Evolutionary conservation across 768 basidiomycete species (phyloP).

Genomic region (Polyporus arcularius): DNA sequence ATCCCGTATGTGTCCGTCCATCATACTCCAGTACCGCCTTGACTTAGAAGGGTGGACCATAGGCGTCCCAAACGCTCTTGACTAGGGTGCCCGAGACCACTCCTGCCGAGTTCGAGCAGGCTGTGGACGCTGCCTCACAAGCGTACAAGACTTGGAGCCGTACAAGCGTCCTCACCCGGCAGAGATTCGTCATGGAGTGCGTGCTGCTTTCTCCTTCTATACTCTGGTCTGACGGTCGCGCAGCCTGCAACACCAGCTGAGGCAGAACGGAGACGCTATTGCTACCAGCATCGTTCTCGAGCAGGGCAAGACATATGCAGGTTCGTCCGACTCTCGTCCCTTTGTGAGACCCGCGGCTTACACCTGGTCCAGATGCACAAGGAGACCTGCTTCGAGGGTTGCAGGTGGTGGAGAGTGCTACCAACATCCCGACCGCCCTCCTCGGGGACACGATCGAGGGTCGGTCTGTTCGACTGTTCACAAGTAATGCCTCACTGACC

Average conservation of each 20-base stretch:
- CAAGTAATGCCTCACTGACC: background rate
- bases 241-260: conserved; percentile 86
- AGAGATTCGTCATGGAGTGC: conserved; percentile 87
- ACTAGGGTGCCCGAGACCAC: conserved; percentile 92
- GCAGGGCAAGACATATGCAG: conserved; percentile 92
- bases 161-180: conserved; percentile 82
- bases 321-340: conserved; percentile 39
- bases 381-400: conserved; percentile 93
- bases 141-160: conserved; percentile 91
- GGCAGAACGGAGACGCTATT: conserved; percentile 82
- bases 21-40: background rate
- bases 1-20: conserved; percentile 64
- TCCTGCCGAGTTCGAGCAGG: conserved; percentile 73
- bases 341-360: background rate
- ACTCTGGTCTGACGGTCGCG: background rate
- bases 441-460: conserved; percentile 93
- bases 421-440: conserved; percentile 80
- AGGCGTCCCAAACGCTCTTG: conserved; percentile 91
- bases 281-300: conserved; percentile 90
- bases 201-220: conserved; percentile 29
- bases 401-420: conserved; percentile 83
- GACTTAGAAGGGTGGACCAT: background rate
- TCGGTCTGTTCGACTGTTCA: conserved; percentile 26
- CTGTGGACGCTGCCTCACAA: conserved; percentile 78
- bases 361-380: conserved; percentile 69